Evolutionary conservation across 768 basidiomycete species (phyloP).

Genomic region (Coprinellus micaceus): DNA sequence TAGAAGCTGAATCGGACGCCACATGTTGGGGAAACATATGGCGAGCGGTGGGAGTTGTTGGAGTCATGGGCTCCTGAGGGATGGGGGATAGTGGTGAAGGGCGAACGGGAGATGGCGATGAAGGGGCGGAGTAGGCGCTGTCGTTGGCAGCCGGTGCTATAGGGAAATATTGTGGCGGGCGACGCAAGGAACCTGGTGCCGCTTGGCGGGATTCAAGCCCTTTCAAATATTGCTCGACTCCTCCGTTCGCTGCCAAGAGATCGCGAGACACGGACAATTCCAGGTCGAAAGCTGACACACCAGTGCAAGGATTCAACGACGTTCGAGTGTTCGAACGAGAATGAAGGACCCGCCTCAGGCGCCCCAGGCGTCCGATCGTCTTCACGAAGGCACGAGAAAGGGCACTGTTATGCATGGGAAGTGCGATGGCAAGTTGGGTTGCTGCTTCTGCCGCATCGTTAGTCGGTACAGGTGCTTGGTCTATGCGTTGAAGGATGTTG

Average conservation of each 20-base stretch:
- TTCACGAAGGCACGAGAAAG: slow-evolving; percentile 75
- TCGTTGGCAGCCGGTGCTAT: neutral
- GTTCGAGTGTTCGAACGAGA: slow-evolving; percentile 30
- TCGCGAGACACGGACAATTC: slow-evolving; percentile 57
- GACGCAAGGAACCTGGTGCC: neutral
- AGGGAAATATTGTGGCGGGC: neutral
- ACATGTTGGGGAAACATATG: neutral
- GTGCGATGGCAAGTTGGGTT: slow-evolving; percentile 38
- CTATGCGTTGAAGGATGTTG: slow-evolving; percentile 63
- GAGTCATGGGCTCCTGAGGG: slow-evolving; percentile 5
- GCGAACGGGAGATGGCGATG: neutral
- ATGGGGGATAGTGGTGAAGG: slow-evolving; percentile 7
- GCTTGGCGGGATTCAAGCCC: slow-evolving; percentile 35
- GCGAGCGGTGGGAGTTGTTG: slow-evolving; percentile 1
- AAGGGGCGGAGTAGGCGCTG: slow-evolving; percentile 2
- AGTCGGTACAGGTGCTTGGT: slow-evolving; percentile 32
- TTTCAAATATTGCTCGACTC: slow-evolving; percentile 64
- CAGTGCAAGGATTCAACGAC: slow-evolving; percentile 35
- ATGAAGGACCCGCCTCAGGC: slow-evolving; percentile 78
- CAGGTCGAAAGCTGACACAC: slow-evolving; percentile 69
- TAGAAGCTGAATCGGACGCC: neutral
- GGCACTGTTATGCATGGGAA: slow-evolving; percentile 57
- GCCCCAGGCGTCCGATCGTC: slow-evolving; percentile 77
- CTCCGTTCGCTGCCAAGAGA: slow-evolving; percentile 55
- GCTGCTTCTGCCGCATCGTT: slow-evolving; percentile 22